phyloP scores from a whole-genome alignment of 495 filamentous ascomycete genomes.

The Podospora fimiseda region DNA sequence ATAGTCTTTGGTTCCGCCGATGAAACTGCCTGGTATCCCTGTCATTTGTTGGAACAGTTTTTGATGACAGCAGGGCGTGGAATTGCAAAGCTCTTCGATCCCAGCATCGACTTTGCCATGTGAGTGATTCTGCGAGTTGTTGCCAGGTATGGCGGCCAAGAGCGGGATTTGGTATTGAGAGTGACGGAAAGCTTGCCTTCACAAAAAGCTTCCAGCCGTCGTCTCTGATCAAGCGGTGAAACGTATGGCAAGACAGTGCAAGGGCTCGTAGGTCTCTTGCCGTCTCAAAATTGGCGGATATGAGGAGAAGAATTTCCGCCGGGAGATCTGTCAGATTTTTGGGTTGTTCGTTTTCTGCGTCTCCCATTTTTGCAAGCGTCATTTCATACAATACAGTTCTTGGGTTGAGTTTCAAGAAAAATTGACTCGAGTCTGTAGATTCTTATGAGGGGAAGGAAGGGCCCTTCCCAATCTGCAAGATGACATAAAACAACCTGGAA shows the following conservation, averaged over 20 bases:
- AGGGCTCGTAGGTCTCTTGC: constrained; percentile 33
- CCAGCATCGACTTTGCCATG: constrained; percentile 40
- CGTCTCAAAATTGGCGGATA: constrained; percentile 33
- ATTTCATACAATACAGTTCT: too few relatives aligned
- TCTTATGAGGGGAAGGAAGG: too few relatives aligned
- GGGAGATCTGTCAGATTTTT: constrained; percentile 22
- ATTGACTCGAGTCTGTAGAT: too few relatives aligned
- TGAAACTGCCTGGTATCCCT: constrained; percentile 2
- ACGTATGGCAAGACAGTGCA: constrained; percentile 22
- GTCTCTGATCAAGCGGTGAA: constrained; percentile 23
- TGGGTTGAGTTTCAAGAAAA: too few relatives aligned
- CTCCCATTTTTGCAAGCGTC: too few relatives aligned
- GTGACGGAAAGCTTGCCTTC: constrained; percentile 29
- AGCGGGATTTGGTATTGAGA: constrained; percentile 17
- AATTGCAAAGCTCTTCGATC: constrained; percentile 33
- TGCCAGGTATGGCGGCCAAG: constrained; percentile 24
- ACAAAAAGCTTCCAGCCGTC: constrained; percentile 42
- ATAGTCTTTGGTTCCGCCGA: constrained; percentile 9
- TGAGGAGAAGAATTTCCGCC: constrained; percentile 33
- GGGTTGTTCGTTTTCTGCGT: neutral
- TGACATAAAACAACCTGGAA: neutral
- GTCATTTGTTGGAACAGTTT: neutral
- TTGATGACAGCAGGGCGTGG: constrained; percentile 13
- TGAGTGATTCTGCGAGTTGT: constrained; percentile 32
- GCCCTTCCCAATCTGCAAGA: too few relatives aligned